Evolutionary conservation across 1,284 basidiomycete species (phyloP).

Genomic region (Takashimella koratensis): DNA sequence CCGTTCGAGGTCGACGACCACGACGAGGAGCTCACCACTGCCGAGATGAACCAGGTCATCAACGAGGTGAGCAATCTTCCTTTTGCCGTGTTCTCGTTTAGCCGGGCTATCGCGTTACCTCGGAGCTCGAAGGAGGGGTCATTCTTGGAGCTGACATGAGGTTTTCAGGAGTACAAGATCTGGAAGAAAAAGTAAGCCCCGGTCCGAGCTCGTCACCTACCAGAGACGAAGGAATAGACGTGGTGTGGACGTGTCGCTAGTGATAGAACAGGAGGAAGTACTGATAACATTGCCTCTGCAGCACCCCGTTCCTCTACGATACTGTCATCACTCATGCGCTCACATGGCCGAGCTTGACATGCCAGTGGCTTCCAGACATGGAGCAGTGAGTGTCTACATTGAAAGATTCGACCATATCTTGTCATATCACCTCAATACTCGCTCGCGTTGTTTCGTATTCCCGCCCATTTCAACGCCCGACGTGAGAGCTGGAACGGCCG

Average conservation of each 20-base stretch:
- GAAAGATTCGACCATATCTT: neutral
- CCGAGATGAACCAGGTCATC: conserved; percentile 75
- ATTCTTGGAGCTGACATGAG: conserved; percentile 8
- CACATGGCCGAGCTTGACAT: conserved; percentile 96
- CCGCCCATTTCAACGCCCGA: too few relatives aligned
- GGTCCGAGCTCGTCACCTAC: neutral
- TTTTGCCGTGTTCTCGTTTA: neutral
- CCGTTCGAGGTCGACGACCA: conserved; percentile 59
- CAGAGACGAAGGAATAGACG: too few relatives aligned
- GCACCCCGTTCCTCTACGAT: conserved; percentile 92
- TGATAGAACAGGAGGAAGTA: too few relatives aligned
- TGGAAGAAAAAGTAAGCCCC: conserved; percentile 71
- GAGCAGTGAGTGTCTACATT: conserved; percentile 63
- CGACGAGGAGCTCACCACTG: conserved; percentile 59
- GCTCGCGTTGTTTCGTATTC: too few relatives aligned
- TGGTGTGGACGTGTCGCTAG: too few relatives aligned
- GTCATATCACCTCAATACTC: too few relatives aligned
- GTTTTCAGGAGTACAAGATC: conserved; percentile 54
- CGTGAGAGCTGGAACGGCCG: too few relatives aligned
- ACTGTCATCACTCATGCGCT: conserved; percentile 95
- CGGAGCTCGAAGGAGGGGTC: too few relatives aligned
- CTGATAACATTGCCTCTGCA: conserved; percentile 12
- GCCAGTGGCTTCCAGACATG: conserved; percentile 98
- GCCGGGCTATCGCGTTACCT: too few relatives aligned
- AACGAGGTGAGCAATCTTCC: conserved; percentile 69